Evolutionary conservation across 2,329 filamentous ascomycete species (phyloP), one percentile per base, ranked within the genome.

Genomic region (Scytalidium sp.): DNA sequence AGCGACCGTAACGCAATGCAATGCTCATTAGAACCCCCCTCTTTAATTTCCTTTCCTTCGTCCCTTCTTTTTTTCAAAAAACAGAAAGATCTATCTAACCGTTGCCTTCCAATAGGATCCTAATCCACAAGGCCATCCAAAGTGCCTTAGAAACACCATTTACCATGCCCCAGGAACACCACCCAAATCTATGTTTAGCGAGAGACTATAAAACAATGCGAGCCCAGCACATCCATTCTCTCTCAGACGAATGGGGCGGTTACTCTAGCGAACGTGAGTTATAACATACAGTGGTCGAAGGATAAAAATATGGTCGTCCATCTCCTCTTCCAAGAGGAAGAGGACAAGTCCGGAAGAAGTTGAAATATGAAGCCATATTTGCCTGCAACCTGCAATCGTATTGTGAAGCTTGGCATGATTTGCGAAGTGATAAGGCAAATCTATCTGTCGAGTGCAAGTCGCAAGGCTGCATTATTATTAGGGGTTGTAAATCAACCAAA

Each of bases 261-360:
- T 52, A 63, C 61, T 63, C 61, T 59, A 64, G 59, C 60, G 62
- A 64, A 59, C 36, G 60, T 60, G 53, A 50, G 57, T 49, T 55
- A 47, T 55, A 52, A 53, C 46, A 50, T 49, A 55, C 53, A 57
- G 43, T 36, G 8, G 32, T 36, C 32, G 32, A 36, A 36, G 15
- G 13, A n/a, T 15, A 36, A 36, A 36, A 36, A 36, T 4, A n/a
- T 29, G 17, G 17, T 15, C 5, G 17, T 4, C 15, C 32, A 6
- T 36, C 32, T 36, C 17, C 15, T n/a, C 17, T 36, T 5, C 5
- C 32, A 36, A 36, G 17, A 36, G 32, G 15, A 36, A 36, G 32
- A 36, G n/a, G n/a, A n/a, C n/a, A n/a, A 41, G 42, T 19, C 52
- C 36, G 19, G 39, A 45, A 51, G 51, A 59, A 53, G 46, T 46